Percentiles rank a stretch among this genome's conserved stretches.
Conservation (phyloP, 352 stramenopile species). For the Pythium folliculosum region DNA sequence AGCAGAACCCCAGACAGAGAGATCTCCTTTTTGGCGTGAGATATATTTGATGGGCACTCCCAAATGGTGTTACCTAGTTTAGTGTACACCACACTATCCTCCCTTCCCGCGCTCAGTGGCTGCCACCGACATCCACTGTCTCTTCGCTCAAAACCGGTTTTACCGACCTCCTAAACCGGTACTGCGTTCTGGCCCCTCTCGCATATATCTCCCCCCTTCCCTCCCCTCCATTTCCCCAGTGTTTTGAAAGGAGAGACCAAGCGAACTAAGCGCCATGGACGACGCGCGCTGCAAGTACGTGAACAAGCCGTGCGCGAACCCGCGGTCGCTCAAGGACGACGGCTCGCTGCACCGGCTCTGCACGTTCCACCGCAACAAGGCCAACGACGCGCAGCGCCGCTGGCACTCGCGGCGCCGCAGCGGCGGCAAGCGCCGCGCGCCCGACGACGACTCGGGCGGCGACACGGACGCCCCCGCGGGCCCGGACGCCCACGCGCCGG, state of each 20-base stretch:
- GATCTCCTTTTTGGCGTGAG: too few relatives aligned
- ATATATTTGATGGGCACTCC: too few relatives aligned
- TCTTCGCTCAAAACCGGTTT: not conserved
- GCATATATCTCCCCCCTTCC: not conserved
- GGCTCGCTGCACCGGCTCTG: not conserved
- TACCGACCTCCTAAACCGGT: too few relatives aligned
- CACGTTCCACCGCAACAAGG: not conserved
- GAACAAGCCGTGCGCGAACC: not conserved
- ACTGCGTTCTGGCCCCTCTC: not conserved
- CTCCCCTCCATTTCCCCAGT: too few relatives aligned
- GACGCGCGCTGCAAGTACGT: not conserved
- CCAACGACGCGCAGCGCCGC: not conserved
- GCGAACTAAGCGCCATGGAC: not conserved
- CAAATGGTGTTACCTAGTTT: not conserved
- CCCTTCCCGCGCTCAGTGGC: not conserved
- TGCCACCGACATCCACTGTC: not conserved
- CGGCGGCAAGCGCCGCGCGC: not conserved
- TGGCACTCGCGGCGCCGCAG: not conserved
- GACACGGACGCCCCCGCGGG: not conserved
- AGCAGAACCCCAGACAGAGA: too few relatives aligned
- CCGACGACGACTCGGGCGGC: not conserved
- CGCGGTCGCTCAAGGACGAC: not conserved
- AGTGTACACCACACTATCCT: not conserved
- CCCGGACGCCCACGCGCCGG: too few relatives aligned
- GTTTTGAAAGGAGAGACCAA: not conserved